Percentiles rank a stretch among this genome's conserved stretches.
These are phyloP conservation scores for Penicillium goetzii DNA, from an alignment of 495 filamentous ascomycete genomes.

Conservation along the genomic window DNA sequence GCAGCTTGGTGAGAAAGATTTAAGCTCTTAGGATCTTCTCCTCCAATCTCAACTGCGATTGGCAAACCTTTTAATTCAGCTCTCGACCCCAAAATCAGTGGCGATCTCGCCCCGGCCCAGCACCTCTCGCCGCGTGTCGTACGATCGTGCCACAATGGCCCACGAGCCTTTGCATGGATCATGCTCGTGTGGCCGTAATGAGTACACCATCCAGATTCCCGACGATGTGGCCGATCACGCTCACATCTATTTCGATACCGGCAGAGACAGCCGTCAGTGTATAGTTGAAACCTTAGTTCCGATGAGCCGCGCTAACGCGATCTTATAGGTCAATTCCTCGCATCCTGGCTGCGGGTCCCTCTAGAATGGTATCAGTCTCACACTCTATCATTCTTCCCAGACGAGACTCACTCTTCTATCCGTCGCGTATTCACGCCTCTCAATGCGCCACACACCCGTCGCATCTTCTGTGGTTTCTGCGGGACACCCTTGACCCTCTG, in stretches of 20 bases:
- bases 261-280: constrained; percentile 64
- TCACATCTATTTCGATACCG: constrained; percentile 71
- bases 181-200: constrained; percentile 85
- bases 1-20: neutral
- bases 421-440: constrained; percentile 69
- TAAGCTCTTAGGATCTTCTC: neutral
- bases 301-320: constrained; percentile 28
- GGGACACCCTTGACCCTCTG: constrained; percentile 81
- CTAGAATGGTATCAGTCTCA: constrained; percentile 72
- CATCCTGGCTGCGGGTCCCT: constrained; percentile 80
- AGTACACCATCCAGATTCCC: constrained; percentile 74
- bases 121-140: constrained; percentile 13
- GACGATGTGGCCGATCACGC: constrained; percentile 55
- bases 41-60: constrained; percentile 5
- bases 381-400: constrained; percentile 72
- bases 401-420: constrained; percentile 75
- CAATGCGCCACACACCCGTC: constrained; percentile 60
- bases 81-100: neutral
- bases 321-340: constrained; percentile 68
- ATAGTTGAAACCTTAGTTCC: constrained; percentile 2
- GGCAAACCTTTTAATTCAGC: neutral
- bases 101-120: neutral
- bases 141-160: constrained; percentile 30
- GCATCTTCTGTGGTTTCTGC: constrained; percentile 89
- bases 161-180: constrained; percentile 65